Evolutionary conservation across 306 rosid species (phyloP).

Genomic region (Glycine soja): DNA sequence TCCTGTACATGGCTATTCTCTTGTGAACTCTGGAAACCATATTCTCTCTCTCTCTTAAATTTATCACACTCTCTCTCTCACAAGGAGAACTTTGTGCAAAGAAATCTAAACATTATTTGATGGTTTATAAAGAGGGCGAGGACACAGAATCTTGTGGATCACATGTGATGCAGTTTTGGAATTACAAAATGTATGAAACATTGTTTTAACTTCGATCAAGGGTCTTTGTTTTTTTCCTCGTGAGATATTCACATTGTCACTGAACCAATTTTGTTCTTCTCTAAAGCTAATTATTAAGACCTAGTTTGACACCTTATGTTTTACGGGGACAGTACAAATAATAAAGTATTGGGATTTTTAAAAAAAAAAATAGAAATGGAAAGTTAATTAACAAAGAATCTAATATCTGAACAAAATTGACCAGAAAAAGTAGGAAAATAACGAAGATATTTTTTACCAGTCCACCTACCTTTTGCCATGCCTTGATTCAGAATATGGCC

Average conservation of each 20-base stretch:
- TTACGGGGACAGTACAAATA: not conserved
- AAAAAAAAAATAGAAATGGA: no score
- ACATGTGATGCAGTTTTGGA: slow-evolving; percentile 63
- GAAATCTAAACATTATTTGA: slow-evolving; percentile 35
- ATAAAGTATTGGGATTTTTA: not conserved
- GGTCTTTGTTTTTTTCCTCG: slow-evolving; percentile 39
- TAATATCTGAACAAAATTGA: slow-evolving; percentile 1
- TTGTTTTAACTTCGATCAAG: slow-evolving; percentile 47
- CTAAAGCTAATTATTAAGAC: slow-evolving; percentile 26
- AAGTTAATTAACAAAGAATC: not conserved
- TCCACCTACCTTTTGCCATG: slow-evolving; percentile 3
- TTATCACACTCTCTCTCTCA: not conserved
- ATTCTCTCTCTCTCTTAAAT: not conserved
- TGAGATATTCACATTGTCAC: slow-evolving; percentile 36
- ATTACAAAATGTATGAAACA: slow-evolving; percentile 34
- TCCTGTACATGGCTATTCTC: slow-evolving; percentile 55
- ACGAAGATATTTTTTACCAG: not conserved
- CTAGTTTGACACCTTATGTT: slow-evolving; percentile 38
- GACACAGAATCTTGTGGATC: slow-evolving; percentile 56
- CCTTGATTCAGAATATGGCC: not conserved
- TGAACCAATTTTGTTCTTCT: slow-evolving; percentile 31
- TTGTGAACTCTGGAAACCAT: slow-evolving; percentile 71
- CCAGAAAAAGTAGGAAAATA: not conserved
- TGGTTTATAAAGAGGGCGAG: slow-evolving; percentile 52
- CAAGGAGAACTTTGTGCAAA: slow-evolving; percentile 44